Evolutionary conservation across 208 protist species (phyloP).

Genomic region (Paratrypanosoma confusum): DNA sequence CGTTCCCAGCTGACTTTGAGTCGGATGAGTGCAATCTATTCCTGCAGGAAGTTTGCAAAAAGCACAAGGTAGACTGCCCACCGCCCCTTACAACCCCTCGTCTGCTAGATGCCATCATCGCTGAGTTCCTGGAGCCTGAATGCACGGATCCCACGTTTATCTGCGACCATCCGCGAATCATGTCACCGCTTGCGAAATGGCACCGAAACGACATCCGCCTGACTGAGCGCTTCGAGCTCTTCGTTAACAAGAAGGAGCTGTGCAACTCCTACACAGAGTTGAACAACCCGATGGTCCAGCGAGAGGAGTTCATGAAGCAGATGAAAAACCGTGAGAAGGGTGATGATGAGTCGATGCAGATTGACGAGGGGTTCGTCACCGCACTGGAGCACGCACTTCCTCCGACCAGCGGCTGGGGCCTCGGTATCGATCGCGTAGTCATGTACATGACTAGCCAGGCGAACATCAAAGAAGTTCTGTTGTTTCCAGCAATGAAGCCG

Average conservation of each 20-base stretch:
- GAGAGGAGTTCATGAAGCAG: conserved; percentile 97
- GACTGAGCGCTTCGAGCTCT: conserved; percentile 99
- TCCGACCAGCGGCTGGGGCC: conserved; percentile 98
- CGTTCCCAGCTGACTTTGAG: conserved; percentile 79
- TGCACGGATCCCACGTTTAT: conserved; percentile 99
- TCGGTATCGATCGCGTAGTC: conserved; percentile 98
- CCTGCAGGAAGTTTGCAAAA: conserved; percentile 80
- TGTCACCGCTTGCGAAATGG: conserved; percentile 99
- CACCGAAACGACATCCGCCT: conserved; percentile 88
- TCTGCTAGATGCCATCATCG: conserved; percentile 97
- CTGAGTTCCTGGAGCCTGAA: conserved; percentile 93
- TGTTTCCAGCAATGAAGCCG: conserved; percentile 91
- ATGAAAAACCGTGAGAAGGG: conserved; percentile 86
- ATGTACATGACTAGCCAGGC: conserved; percentile 99
- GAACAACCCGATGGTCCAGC: conserved; percentile 99
- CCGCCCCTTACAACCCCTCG: conserved; percentile 94
- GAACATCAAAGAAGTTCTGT: conserved; percentile 97
- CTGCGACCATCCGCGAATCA: conserved; percentile 98
- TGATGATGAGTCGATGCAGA: conserved; percentile 97
- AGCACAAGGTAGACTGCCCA: conserved; percentile 88
- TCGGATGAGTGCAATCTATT: conserved; percentile 66
- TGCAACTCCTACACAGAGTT: conserved; percentile 99
- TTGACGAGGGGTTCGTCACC: conserved; percentile 96
- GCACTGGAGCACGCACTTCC: conserved; percentile 98
- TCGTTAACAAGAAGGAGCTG: conserved; percentile 96